Conservation (phyloP, 129 eudicot species). For the Arctium minus region DNA sequence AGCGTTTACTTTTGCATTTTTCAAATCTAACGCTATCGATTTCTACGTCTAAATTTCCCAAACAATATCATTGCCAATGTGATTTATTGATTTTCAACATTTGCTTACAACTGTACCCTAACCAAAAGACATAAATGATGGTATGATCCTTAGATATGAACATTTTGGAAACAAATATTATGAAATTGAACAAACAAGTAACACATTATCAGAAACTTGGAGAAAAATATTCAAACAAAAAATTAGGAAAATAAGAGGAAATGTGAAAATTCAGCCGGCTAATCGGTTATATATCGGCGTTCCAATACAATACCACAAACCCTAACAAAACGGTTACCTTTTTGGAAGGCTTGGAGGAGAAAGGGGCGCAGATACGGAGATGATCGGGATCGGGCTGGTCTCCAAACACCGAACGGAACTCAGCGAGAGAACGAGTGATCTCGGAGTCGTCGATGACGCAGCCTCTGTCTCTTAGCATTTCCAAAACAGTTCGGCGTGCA, state of each 20-base stretch:
- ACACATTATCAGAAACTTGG: conserved; percentile 3
- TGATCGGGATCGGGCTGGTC: conserved; percentile 33
- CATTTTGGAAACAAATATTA: not conserved
- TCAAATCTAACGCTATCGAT: not conserved
- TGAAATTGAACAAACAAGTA: not conserved
- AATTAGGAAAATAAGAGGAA: not conserved
- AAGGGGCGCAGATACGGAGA: conserved; percentile 35
- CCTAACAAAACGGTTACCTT: conserved; percentile 29
- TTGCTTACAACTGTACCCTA: not conserved
- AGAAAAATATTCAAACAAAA: not conserved
- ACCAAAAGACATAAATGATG: not conserved
- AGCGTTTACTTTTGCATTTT: not conserved
- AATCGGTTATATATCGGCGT: not conserved
- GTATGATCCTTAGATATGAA: not conserved
- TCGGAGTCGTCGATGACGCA: conserved; percentile 37
- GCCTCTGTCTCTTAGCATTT: conserved; percentile 58
- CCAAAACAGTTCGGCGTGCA: conserved; percentile 48
- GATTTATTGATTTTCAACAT: not conserved
- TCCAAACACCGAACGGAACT: conserved; percentile 40
- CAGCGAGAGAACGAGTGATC: conserved; percentile 28
- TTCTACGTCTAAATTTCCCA: not conserved
- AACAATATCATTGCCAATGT: not conserved
- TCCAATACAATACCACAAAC: not conserved
- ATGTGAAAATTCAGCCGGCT: not conserved
- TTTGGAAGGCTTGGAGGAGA: conserved; percentile 21